Evolutionary conservation across 2,329 filamentous ascomycete genomes (phyloP), one percentile per base, ranked within the genome.

Genomic region (Shiraia bambusicola): DNA sequence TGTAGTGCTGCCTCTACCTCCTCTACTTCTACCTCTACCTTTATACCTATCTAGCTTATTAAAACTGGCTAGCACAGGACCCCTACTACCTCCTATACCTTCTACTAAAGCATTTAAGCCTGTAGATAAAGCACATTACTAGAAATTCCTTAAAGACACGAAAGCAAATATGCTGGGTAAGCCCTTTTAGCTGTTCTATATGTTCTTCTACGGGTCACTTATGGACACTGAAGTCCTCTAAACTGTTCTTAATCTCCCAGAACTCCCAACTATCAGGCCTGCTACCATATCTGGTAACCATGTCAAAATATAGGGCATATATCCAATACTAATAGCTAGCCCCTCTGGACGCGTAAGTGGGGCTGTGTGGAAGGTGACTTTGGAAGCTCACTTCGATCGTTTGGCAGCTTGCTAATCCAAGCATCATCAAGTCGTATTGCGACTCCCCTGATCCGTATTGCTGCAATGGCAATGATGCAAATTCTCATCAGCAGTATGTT

Each of bases 361-460:
- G 5, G 32, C 30, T 15, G 40, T 54, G 10, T 59, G 49, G 49
- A 25, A 52, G 25, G 28, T 56, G 9, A 34, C 32, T 6, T 36
- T 34, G 3, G 45, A 49, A 39, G 40, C 32, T 2, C 45, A 58
- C 0, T 59, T 62, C 28, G 29, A 42, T 3, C 37, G 39, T 8
- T 34, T 62, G 11, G 48, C 25, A 11, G 47, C 39, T 9, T 58
- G 75, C 79, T 4, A 73, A 49, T 8, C 72, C 72, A 26, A 73
- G 65, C 59, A 81, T 79, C 55, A 79, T 85, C 52, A 71, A 83
- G 67, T 81, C 79, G 4, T 86, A 85, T 72, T 86, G 83, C 63
- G 82, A 86, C 53, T 69, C 76, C 4, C 58, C 76, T 3, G 82
- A 86, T 49, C 81, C 81, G 0, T 85, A 82, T 69, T 86, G 83